Conservation (phyloP, 2,329 filamentous ascomycete genomes). For the Epichloe gansuensis region DNA sequence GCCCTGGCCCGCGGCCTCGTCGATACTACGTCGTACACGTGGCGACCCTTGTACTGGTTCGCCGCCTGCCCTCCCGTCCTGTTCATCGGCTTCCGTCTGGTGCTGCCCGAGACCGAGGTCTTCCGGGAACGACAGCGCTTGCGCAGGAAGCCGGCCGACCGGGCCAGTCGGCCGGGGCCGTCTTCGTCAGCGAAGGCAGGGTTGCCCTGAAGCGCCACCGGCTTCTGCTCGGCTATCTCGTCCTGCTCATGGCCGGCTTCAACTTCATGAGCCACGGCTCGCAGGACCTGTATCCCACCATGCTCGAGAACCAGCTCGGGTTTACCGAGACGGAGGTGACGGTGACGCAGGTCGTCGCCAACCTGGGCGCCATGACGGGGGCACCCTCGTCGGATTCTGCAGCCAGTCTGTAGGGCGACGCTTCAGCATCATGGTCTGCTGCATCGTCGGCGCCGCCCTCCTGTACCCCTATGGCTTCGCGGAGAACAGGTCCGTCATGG, state of each 20-base stretch:
- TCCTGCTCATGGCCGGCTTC: constrained; percentile 80
- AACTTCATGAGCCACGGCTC: constrained; percentile 84
- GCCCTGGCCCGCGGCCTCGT: constrained; percentile 55
- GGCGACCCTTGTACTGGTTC: constrained; percentile 86
- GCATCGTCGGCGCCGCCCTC: constrained; percentile 56
- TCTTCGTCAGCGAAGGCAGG: constrained; percentile 66
- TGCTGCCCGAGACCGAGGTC: constrained; percentile 65
- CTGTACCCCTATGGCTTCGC: constrained; percentile 76
- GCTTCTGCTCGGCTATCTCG: constrained; percentile 68
- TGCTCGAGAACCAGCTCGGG: constrained; percentile 43
- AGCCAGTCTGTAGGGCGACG: constrained; percentile 59
- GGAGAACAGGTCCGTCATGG: constrained; percentile 50
- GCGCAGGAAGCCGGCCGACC: constrained; percentile 28
- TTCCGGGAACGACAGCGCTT: constrained; percentile 56
- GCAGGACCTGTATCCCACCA: constrained; percentile 49
- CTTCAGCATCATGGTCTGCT: constrained; percentile 54
- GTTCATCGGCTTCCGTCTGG: constrained; percentile 68
- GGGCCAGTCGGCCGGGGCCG: constrained; percentile 29
- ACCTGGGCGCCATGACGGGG: constrained; percentile 61
- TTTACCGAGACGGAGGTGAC: constrained; percentile 47
- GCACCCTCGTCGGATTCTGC: constrained; percentile 52
- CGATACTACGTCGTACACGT: constrained; percentile 64
- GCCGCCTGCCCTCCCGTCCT: constrained; percentile 68
- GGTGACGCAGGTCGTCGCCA: constrained; percentile 60
- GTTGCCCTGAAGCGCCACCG: constrained; percentile 70